Evolutionary conservation across 2,329 filamentous ascomycete genomes (phyloP).

Genomic region (Fusarium xyrophilum): DNA sequence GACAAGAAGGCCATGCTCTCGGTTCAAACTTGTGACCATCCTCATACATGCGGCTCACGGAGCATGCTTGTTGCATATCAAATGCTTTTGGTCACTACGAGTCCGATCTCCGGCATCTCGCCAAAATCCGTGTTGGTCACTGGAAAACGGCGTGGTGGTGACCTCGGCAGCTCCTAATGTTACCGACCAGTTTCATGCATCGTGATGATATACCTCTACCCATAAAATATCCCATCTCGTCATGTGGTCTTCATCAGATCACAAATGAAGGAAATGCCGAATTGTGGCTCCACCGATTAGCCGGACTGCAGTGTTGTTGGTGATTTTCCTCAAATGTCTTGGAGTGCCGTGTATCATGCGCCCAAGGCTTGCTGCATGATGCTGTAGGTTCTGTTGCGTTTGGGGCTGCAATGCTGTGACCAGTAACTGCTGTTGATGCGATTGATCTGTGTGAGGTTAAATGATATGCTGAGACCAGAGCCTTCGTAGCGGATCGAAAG

Average conservation of each 20-base stretch:
- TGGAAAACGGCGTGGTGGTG: background rate
- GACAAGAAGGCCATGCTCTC: background rate
- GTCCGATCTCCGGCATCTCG: background rate
- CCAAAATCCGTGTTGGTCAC: background rate
- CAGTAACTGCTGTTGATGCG: background rate
- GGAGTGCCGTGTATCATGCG: constrained; percentile 6
- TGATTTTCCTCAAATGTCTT: constrained; percentile 6
- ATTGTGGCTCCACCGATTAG: constrained; percentile 21
- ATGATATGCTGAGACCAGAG: background rate
- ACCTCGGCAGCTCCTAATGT: background rate
- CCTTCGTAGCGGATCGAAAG: background rate
- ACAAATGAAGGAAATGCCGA: background rate
- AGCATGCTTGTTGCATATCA: background rate
- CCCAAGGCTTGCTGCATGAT: constrained; percentile 15
- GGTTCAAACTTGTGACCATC: constrained; percentile 17
- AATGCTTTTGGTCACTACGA: background rate
- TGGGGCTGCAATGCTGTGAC: background rate
- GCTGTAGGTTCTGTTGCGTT: background rate
- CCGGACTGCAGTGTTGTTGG: constrained; percentile 7
- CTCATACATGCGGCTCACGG: background rate
- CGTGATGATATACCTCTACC: background rate
- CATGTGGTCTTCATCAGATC: constrained; percentile 7
- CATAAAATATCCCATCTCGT: background rate
- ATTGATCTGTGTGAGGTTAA: background rate
- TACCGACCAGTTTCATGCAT: background rate